Evolutionary conservation across 805 yeast genomes (phyloP).

Genomic region (Geotrichum ghanense): DNA sequence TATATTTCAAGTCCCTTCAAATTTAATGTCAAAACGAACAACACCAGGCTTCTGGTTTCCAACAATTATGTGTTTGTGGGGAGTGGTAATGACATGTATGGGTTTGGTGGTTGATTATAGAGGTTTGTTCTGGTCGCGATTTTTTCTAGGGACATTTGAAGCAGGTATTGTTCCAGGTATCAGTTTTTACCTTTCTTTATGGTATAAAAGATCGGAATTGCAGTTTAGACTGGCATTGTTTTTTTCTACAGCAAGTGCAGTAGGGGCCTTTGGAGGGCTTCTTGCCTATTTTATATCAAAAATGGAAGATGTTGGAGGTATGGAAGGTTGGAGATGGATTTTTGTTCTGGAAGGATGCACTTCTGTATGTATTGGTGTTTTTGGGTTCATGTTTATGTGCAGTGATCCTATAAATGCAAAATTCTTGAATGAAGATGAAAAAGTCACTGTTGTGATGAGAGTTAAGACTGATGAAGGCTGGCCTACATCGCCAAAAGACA

Average conservation of each 20-base stretch:
- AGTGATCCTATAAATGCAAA: conserved; percentile 27
- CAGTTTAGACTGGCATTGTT: conserved; percentile 27
- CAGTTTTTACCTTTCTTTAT: neutral
- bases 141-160: conserved; percentile 5
- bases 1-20: conserved; percentile 30
- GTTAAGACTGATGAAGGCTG: neutral
- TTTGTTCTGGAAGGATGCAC: conserved; percentile 33
- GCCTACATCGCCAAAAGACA: neutral
- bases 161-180: neutral
- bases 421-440: conserved; percentile 28
- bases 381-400: conserved; percentile 27
- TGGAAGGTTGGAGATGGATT: conserved; percentile 30
- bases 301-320: conserved; percentile 31
- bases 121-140: conserved; percentile 2
- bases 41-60: conserved; percentile 7
- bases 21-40: neutral
- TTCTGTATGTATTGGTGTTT: conserved; percentile 27
- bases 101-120: conserved; percentile 7
- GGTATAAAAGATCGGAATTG: neutral
- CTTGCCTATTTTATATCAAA: conserved; percentile 33
- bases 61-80: conserved; percentile 5
- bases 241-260: conserved; percentile 27
- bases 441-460: conserved; percentile 26
- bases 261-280: conserved; percentile 30
- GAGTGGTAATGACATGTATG: conserved; percentile 1